Base-by-base conservation (phyloP, 129 eudicot genomes). In the Flaveria ramosissima region DNA sequence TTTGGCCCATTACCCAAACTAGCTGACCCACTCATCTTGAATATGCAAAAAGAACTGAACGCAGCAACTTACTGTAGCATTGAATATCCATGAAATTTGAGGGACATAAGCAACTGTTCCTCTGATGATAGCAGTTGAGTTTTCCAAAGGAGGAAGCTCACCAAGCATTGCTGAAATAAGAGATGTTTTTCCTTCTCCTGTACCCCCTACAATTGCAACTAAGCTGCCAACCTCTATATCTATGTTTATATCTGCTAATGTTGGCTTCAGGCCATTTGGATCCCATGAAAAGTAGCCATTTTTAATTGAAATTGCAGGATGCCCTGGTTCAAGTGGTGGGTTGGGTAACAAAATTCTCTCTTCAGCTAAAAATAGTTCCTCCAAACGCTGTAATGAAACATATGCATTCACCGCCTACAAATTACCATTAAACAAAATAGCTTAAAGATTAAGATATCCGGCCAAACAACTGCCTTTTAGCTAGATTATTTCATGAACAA, bases 121-220 rank as follows among this genome's bases (percentile, higher is more conserved):
- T 84, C 98, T 85, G 57, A 90, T 83, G 69, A 87, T 82, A 63
- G 89, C 96, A 72, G 80, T 83, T 43, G 88, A 55, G 67, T 77
- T 85, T 74, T 80, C 81, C 67, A 73, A 61, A 61, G 96, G 81
- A 78, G 98, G 93, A 88, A 94, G 87, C 83, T 94, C 98, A 43
- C 97, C 96, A 24, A 94, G 93, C 98, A 94, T 94, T 78, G 98
- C 98, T 59, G 98, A 88, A 53, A 91, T 73, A 63, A 94, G 96
- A 23, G 98, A 94, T 63, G 98, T 91, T 75, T 94, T 94, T 70
- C 98, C 98, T 80, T 94, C 98, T 70, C 98, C 98, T 72, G 98
- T 94, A 36, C 93, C 83, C 10, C 98, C 98, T 65, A 94, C 98
- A 61, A 94, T 80, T 63, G 98, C 97, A 15, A 94, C 96, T 72